These are phyloP conservation scores for Hymenoscyphus salicellus DNA, from an alignment of 2,329 filamentous ascomycete genomes.

Conservation along the genomic window DNA sequence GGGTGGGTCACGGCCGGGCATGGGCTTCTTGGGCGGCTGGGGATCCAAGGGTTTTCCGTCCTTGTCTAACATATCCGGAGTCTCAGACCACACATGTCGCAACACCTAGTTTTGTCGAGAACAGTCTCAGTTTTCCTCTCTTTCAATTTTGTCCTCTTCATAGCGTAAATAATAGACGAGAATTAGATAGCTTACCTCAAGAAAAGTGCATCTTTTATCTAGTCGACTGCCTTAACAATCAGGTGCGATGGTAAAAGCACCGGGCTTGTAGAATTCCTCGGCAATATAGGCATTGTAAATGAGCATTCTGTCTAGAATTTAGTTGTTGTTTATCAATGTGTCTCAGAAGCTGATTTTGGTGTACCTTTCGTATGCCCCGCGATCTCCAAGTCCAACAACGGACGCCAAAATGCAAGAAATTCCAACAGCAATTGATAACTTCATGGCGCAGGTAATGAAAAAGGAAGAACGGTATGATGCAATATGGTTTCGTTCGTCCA, in stretches of 20 bases:
- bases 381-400: background rate
- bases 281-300: slow-evolving; percentile 2
- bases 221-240: background rate
- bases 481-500: too few relatives aligned
- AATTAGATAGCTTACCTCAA: background rate
- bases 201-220: background rate
- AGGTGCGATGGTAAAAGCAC: background rate
- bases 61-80: too few relatives aligned
- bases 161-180: background rate
- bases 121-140: background rate
- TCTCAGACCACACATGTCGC: too few relatives aligned
- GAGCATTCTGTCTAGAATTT: background rate
- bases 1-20: too few relatives aligned
- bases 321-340: background rate
- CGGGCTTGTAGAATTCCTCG: background rate
- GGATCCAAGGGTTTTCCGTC: background rate
- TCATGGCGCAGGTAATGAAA: background rate
- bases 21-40: too few relatives aligned
- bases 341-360: background rate
- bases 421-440: background rate
- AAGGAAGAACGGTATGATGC: too few relatives aligned
- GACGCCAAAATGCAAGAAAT: background rate
- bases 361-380: background rate
- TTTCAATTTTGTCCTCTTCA: background rate
- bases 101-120: background rate